Percentiles rank a stretch among this genome's conserved stretches.
Evolutionary conservation across 2,329 filamentous ascomycete species (phyloP).

Genomic region (Fusarium sp.): DNA sequence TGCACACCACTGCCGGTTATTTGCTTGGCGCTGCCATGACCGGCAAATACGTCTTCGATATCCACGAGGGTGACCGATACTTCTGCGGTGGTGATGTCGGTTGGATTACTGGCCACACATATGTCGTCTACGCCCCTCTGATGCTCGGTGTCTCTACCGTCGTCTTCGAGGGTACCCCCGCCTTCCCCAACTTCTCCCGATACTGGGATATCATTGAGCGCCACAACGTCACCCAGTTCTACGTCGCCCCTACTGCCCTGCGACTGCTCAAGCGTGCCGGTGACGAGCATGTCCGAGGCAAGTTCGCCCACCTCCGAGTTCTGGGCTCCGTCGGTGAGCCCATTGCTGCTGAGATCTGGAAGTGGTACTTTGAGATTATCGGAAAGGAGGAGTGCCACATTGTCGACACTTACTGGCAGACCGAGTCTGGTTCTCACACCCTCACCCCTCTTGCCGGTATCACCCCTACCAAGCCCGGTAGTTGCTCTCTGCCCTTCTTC

Average conservation of each 20-base stretch:
- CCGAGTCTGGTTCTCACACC: constrained; percentile 96
- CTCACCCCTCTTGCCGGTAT: constrained; percentile 94
- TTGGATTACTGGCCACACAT: constrained; percentile 99
- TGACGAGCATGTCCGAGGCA: constrained; percentile 88
- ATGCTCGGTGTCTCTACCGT: constrained; percentile 94
- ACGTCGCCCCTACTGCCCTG: constrained; percentile 95
- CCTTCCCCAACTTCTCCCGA: constrained; percentile 96
- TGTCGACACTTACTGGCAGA: constrained; percentile 99
- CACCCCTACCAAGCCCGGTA: constrained; percentile 96
- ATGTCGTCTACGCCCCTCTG: constrained; percentile 96
- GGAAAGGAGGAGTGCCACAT: constrained; percentile 94
- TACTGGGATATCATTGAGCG: constrained; percentile 99
- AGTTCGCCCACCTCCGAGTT: constrained; percentile 90
- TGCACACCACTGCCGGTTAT: constrained; percentile 97
- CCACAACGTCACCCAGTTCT: constrained; percentile 96
- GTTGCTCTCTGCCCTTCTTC: constrained; percentile 96
- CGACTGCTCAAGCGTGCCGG: constrained; percentile 95
- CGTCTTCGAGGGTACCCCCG: constrained; percentile 97
- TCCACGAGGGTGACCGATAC: constrained; percentile 92
- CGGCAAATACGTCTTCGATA: constrained; percentile 98
- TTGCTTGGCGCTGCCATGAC: constrained; percentile 93
- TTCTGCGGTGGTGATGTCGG: constrained; percentile 99
- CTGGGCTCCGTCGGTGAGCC: constrained; percentile 97
- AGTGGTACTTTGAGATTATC: constrained; percentile 98
- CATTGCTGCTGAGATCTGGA: constrained; percentile 98